These are phyloP conservation scores for Aegilops longissima DNA, from an alignment of 176 grass and related monocot species.

Conservation along the genomic window DNA sequence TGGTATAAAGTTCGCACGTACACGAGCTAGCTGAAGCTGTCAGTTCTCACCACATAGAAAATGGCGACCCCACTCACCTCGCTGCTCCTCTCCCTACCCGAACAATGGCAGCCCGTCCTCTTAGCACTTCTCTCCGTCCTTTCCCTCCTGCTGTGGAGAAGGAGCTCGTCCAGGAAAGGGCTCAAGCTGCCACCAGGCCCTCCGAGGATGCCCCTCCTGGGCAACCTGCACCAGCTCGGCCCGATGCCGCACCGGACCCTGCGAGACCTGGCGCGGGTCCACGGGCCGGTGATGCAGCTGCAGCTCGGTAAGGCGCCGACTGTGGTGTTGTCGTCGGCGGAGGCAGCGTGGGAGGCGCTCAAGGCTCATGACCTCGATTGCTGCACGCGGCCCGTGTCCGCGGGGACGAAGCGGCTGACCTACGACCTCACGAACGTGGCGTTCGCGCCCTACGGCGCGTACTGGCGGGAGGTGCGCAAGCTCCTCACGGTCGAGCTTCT, in stretches of 20 bases:
- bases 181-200: constrained; percentile 47
- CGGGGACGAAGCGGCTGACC: constrained; percentile 7
- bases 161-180: neutral
- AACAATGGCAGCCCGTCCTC: neutral
- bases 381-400: constrained; percentile 22
- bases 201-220: constrained; percentile 22
- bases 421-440: constrained; percentile 24
- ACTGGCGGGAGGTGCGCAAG: constrained; percentile 50
- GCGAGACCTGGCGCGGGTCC: constrained; percentile 25
- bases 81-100: neutral
- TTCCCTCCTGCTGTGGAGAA: neutral
- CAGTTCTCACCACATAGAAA: neutral
- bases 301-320: constrained; percentile 41
- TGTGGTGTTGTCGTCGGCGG: constrained; percentile 46
- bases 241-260: constrained; percentile 41
- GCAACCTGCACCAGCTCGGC: constrained; percentile 53
- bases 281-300: constrained; percentile 44
- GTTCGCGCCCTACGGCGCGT: constrained; percentile 43
- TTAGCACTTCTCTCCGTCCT: neutral
- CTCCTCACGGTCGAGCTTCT: constrained; percentile 42
- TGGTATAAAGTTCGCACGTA: too few species aligned
- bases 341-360: constrained; percentile 37
- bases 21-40: too few species aligned
- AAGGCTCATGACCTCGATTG: constrained; percentile 52
- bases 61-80: neutral